phyloP scores from a whole-genome alignment of 1,284 basidiomycete species.

The Heimioporus retisporus region DNA sequence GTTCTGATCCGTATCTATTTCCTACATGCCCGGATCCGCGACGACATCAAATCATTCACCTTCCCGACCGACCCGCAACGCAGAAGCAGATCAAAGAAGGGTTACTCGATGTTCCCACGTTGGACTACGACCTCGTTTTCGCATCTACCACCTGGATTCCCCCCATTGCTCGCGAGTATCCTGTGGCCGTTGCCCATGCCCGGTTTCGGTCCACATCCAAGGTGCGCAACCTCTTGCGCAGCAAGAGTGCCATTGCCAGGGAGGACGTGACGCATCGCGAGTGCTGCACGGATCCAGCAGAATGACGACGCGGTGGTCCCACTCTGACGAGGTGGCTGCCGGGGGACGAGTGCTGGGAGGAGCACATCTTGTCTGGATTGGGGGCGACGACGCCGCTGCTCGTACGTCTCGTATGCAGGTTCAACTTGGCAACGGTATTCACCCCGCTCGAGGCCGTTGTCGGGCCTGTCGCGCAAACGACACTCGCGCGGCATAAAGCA shows the following conservation, averaged over 20 bases:
- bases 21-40: constrained; percentile 64
- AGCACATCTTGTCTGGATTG: constrained; percentile 61
- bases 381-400: constrained; percentile 57
- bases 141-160: constrained; percentile 78
- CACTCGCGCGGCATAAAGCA: constrained; percentile 30
- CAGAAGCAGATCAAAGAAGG: constrained; percentile 66
- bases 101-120: constrained; percentile 10
- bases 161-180: constrained; percentile 55
- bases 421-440: background rate
- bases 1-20: constrained; percentile 62
- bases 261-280: constrained; percentile 28
- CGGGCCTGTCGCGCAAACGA: constrained; percentile 41
- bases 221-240: constrained; percentile 68
- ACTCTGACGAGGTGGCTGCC: constrained; percentile 44
- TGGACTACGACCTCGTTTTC: constrained; percentile 80
- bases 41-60: constrained; percentile 78
- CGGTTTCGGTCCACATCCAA: constrained; percentile 71
- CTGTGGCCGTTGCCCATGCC: constrained; percentile 60
- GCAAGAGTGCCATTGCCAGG: constrained; percentile 43
- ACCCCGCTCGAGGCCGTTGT: constrained; percentile 32
- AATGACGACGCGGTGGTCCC: constrained; percentile 30
- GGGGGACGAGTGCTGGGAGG: constrained; percentile 67
- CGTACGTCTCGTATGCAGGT: constrained; percentile 47
- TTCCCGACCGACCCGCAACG: constrained; percentile 63
- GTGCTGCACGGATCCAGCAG: constrained; percentile 39